Base-by-base conservation (phyloP, 257 asterid species). In the Mitragyna speciosa region DNA sequence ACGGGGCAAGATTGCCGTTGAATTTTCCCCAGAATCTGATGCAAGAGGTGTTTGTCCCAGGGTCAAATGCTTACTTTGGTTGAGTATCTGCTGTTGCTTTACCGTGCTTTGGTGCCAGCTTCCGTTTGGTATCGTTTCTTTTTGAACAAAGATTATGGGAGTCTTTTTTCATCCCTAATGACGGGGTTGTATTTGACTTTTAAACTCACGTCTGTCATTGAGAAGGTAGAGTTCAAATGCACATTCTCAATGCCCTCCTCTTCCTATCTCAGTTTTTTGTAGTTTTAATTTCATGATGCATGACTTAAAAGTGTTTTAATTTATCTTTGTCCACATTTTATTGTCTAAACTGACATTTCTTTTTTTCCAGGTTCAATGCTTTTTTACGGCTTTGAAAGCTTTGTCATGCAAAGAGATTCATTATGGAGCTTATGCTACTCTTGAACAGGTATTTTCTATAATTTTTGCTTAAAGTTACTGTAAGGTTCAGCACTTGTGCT, bases 121-220 rank as follows among this genome's bases (percentile, higher is more conserved):
- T 94, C 98, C 61, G 98, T 94, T 76, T 94, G 98, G 97, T 94
- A 94, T 78, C 91, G 97, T 78, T 94, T 94, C 93, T 92, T 92
- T 76, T 78, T 94, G 88, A 94, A 94, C 90, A 94, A 92, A 86
- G 98, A 92, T 75, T 94, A 92, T 68, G 98, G 98, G 78, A 92
- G 96, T 83, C 94, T 94, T 77, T 94, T 94, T 83, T 94, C 98
- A 45, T 90, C 98, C 61, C 88, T 94, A 45, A 89, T 88, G 86
- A 94, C 98, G 11, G 97, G 98, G 80, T 83, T 94, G 76, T 94
- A 94, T 85, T 80, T 92, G 79, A 94, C 98, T 65, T 92, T 94
- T 88, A 94, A 94, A 89, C 96, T 94, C 78, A 94, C 97, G 33
- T 94, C 98, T 78, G 88, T 94, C 64, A 96, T 94, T 52, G 98